A percentile compares a stretch with the other conserved stretches of the same genome.
Evolutionary conservation across 306 rosid genomes (phyloP).

Genomic region (Citrullus amarus): DNA sequence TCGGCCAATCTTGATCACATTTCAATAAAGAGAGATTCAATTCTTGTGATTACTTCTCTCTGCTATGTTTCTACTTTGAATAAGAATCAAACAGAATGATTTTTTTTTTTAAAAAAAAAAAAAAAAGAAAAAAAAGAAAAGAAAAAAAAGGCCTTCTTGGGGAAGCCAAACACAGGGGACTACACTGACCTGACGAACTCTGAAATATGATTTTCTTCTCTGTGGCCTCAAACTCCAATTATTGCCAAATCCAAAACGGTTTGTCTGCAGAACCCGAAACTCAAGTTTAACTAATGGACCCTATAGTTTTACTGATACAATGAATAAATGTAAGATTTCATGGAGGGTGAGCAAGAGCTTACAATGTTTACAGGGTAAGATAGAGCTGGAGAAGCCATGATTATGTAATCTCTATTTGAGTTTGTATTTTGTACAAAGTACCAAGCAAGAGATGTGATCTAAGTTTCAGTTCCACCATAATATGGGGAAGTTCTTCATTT

Average conservation of each 20-base stretch:
- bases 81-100: no score
- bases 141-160: neutral
- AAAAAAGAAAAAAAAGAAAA: no score
- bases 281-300: neutral
- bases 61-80: no score
- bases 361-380: neutral
- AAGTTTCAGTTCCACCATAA: neutral
- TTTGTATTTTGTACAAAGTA: no score
- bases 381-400: neutral
- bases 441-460: neutral
- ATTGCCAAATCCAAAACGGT: neutral
- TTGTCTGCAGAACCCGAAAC: neutral
- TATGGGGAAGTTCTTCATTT: neutral
- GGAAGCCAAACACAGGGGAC: neutral
- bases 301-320: neutral
- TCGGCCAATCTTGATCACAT: no score
- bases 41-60: no score
- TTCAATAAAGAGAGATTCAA: no score
- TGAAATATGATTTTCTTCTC: neutral
- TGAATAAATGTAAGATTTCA: neutral
- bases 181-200: neutral
- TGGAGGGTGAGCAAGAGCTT: neutral
- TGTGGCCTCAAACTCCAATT: neutral
- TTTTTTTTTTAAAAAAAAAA: no score
- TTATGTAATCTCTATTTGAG: neutral